Conservation (phyloP, 2,329 filamentous ascomycete species). For the Phialophora verrucosa region DNA sequence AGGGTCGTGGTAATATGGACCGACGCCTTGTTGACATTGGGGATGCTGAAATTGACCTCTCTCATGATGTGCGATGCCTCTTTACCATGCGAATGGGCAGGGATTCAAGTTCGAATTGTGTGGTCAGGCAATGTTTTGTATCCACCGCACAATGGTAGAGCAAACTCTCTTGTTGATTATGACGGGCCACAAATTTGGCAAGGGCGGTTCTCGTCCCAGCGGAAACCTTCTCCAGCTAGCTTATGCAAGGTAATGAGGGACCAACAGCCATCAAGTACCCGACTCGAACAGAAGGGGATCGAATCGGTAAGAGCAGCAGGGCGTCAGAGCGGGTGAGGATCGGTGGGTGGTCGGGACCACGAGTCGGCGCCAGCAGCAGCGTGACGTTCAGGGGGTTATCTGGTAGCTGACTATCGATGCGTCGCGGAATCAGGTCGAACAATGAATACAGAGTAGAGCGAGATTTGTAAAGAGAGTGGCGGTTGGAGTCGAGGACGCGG, state of each 20-base stretch:
- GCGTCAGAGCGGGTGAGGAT: neutral
- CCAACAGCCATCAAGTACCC: slow-evolving; percentile 27
- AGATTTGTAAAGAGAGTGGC: slow-evolving; percentile 31
- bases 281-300: neutral
- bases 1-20: slow-evolving; percentile 98
- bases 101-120: neutral
- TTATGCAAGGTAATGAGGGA: slow-evolving; percentile 8
- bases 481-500: slow-evolving; percentile 31
- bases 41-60: slow-evolving; percentile 99
- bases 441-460: slow-evolving; percentile 9
- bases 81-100: slow-evolving; percentile 7
- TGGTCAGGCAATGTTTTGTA: neutral
- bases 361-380: slow-evolving; percentile 9
- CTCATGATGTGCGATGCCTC: slow-evolving; percentile 70
- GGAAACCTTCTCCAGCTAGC: slow-evolving; percentile 11
- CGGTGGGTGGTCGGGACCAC: neutral
- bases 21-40: slow-evolving; percentile 98
- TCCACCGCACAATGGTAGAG: slow-evolving; percentile 1
- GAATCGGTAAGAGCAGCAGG: neutral
- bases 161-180: neutral
- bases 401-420: neutral
- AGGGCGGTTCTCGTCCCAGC: slow-evolving; percentile 1
- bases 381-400: neutral
- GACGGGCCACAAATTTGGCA: neutral
- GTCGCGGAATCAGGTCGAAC: neutral